Base-by-base conservation (phyloP, 768 basidiomycete species). In the Collybia sp. region DNA sequence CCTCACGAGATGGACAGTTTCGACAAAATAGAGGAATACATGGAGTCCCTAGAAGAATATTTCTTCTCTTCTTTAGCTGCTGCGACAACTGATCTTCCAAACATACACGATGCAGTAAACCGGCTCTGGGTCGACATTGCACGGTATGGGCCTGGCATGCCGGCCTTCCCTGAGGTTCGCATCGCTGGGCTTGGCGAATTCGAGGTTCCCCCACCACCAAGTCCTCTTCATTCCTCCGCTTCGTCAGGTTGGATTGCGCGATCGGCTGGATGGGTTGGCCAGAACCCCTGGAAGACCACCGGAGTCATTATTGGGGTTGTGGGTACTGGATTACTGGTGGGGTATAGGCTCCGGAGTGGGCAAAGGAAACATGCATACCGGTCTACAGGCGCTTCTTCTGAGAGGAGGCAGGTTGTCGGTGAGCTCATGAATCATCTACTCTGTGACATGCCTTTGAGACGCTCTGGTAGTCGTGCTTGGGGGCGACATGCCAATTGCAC, bases 41-140 rank as follows among this genome's bases (percentile, higher is more conserved):
- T 88, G 37, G 72, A 79, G 51, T 73, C 79, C 20, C 63, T 84
- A 42, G 85, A 89, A 56, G 78, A 79, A 48, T 71, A 79, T 53
- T 63, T 90, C 60, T 70, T 73, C 42, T 64, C 75, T 30, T 77
- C 82, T 10, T 56, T 84, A 17, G 66, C 76, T 36, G 67, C 77
- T 12, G 82, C 77, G 4, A 75, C 79, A 0, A 71, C 79, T 25
- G 78, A 80, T 54, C 66, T 88, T 39, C 80, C 82, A 34, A 78
- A 73, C 53, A 67, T 88, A 40, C 77, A 79, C 46, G 83, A 88
- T 49, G 74, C 79, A 25, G 63, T 83, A 16, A 75, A 85, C 52
- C 76, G 81, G 18, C 70, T 91, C 46, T 90, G 86, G 85, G 64
- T 79, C 17, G 89, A 93, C 58, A 79, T 93, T 50, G 75, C 85